Evolutionary conservation across 495 filamentous ascomycete genomes (phyloP), one percentile per base, ranked within the genome.

Genomic region (Aspergillus nanangensis): DNA sequence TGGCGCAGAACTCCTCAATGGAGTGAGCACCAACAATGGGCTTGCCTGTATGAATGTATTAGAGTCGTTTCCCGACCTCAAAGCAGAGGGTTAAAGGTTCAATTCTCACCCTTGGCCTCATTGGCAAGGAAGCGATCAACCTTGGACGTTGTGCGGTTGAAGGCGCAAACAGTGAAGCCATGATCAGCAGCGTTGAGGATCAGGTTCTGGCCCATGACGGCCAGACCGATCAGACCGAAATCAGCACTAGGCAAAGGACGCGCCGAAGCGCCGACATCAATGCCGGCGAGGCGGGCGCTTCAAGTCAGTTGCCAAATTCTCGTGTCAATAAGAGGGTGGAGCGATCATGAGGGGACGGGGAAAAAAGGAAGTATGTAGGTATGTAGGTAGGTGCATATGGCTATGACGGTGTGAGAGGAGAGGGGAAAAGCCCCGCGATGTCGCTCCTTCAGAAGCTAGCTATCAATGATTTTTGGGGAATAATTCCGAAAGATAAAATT

Each of bases 221-320:
- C 93, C 79, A 98, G 81, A 85, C 93, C 93, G 72, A 98, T 97
- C 66, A 98, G 90, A 81, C 93, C 93, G 76, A 98, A 90, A 84
- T 98, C 79, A 72, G 75, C 79, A 78, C 79, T 82, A 52, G 70
- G 71, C 59, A 51, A 56, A 61, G 61, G 58, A 53, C 63, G 75
- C 80, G 71, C 78, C 65, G 76, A 67, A 62, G 77, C 75, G 65
- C 85, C 83, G 75, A 88, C 76, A 78, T 83, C 78, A 67, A 91
- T 88, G 77, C 80, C 83, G 73, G 88, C 84, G 61, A 93, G 81
- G 74, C 88, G 88, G 70, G 87, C 86, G 76, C 87, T 91, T 76
- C 48, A n/a, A 74, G 75, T 82, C 70, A 84, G 78, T 66, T 76
- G 75, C 72, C 65, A 74, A 67, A 62, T 78, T 66, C 61, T 62